Evolutionary conservation across 1,139 yeast genomes (phyloP).

Genomic region (Suhomyces anneliseae): DNA sequence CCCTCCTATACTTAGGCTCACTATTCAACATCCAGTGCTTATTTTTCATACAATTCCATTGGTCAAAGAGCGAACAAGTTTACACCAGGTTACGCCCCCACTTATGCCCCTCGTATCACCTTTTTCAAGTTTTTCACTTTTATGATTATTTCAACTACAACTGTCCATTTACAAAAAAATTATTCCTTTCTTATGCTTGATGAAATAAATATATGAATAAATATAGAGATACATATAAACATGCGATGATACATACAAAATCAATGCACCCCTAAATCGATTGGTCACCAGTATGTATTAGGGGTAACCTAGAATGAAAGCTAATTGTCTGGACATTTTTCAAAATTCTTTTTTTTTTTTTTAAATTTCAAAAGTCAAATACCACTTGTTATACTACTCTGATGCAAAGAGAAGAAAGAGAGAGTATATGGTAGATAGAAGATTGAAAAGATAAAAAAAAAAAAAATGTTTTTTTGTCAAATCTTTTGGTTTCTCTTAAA

Average conservation of each 20-base stretch:
- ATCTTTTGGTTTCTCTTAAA: too few relatives aligned
- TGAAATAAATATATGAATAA: conserved; percentile 9
- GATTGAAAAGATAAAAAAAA: neutral
- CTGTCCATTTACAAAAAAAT: too few relatives aligned
- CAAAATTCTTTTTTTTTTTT: neutral
- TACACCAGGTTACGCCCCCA: too few relatives aligned
- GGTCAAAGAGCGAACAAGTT: too few relatives aligned
- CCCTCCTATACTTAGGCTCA: too few relatives aligned
- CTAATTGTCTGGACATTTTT: neutral
- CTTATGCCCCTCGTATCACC: too few relatives aligned
- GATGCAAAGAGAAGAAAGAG: neutral
- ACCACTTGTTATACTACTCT: neutral
- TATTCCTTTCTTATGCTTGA: conserved; percentile 1
- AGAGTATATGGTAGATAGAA: neutral
- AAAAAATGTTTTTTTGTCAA: conserved; percentile 9
- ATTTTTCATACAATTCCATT: too few relatives aligned
- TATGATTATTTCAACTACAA: too few relatives aligned
- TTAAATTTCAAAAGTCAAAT: too few relatives aligned
- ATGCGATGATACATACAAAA: neutral
- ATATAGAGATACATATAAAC: conserved; percentile 2
- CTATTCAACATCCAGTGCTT: too few relatives aligned
- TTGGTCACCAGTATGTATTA: neutral
- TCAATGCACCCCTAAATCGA: neutral
- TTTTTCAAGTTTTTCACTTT: too few relatives aligned
- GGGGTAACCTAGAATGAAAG: neutral